Conservation (phyloP, 140 eudicot genomes). For the Oenanthe javanica region DNA sequence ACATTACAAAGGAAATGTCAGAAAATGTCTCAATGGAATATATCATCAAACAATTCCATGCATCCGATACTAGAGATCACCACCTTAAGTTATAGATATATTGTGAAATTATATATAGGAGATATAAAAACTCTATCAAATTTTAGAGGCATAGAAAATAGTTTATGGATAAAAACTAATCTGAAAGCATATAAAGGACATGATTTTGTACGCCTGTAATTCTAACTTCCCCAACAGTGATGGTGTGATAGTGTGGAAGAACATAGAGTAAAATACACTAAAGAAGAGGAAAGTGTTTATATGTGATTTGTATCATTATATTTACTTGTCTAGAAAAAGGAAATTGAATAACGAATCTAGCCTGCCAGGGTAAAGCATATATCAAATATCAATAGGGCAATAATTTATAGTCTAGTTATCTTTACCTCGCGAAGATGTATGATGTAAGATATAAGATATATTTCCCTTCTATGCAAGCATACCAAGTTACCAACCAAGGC, state of each 20-base stretch:
- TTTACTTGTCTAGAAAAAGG: background rate
- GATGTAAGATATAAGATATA: too few species aligned
- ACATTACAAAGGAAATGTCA: background rate
- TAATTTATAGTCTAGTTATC: too few species aligned
- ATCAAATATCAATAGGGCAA: too few species aligned
- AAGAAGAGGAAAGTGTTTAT: background rate
- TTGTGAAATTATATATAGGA: background rate
- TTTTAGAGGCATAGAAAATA: background rate
- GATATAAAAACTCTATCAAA: background rate
- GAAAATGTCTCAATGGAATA: background rate
- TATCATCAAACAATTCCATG: background rate
- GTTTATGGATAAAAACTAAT: background rate
- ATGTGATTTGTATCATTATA: too few species aligned
- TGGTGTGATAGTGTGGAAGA: background rate
- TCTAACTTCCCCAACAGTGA: background rate
- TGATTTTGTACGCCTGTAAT: background rate
- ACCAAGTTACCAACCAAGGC: too few species aligned
- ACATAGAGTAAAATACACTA: background rate
- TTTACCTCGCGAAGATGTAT: too few species aligned
- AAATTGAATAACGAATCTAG: too few species aligned
- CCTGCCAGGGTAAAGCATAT: too few species aligned
- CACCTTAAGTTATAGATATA: background rate
- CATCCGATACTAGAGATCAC: background rate
- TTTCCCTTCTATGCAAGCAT: too few species aligned
- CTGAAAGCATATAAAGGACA: background rate